Base-by-base conservation (phyloP, 345 rosid genomes). In the Sapria himalayana region DNA sequence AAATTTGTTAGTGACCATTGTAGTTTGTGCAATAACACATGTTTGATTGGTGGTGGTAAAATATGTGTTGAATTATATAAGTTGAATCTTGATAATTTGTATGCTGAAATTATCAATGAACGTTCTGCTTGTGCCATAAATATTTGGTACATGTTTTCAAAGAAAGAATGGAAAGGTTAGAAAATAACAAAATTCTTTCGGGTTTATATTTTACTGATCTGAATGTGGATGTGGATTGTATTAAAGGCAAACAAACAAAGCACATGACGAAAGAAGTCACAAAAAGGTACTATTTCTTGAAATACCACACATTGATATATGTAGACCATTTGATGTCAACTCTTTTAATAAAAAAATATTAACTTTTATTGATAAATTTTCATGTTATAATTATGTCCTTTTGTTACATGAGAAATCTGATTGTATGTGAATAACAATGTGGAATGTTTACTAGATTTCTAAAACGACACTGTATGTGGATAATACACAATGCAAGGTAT, bases 331-430 rank as follows among this genome's bases (percentile, higher is more conserved):
- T 29, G 12, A 52, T 37, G 3, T 15, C 39, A 8, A 20, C 29
- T 43, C 37, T 17, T 12, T 9, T 38, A 14, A 29, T 11, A 18
- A 13, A 37, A 52, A 45, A 27, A 1, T 45, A 3, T 19, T 56
- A 19, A 50, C 42, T 0, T 37, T 56, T 38, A 56, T 49, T 13
- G 40, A 50, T 45, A 12, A 37, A 14, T 50, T 49, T 56, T 56
- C 39, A 9, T 6, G 15, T 36, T 50, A 50, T 32, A 16, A 32
- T 9, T 56, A 56, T 2, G 19, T 29, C 29, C 49, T 41, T 33
- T 15, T 56, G 12, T 12, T 43, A 2, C 9, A 42, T 5, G 34
- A 50, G n/a, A 56, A 42, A 22, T 56, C 32, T 43, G 19, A 56
- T 35, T 11, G 23, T 0, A 3, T 42, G 1, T 6, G 3, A 7